Evolutionary conservation across 768 basidiomycete species (phyloP).

Genomic region (Suillus tomentosus): DNA sequence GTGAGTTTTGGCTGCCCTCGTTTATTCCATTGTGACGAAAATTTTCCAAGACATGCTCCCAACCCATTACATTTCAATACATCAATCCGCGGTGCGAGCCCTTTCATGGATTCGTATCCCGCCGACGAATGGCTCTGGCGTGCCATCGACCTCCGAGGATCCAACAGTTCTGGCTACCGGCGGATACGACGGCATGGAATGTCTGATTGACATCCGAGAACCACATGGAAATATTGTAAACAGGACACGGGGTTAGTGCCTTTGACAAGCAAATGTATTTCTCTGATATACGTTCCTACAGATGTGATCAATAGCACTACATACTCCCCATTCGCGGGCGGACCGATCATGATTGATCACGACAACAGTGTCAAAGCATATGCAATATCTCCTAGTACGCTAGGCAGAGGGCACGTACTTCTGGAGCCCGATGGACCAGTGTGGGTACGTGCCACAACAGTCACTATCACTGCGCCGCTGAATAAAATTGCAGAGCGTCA

Average conservation of each 20-base stretch:
- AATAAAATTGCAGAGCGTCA: slow-evolving; percentile 52
- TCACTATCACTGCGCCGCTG: background rate
- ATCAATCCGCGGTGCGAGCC: slow-evolving; percentile 79
- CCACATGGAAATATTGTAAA: slow-evolving; percentile 68
- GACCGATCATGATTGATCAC: slow-evolving; percentile 77
- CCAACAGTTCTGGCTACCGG: slow-evolving; percentile 77
- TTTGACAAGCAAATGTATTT: background rate
- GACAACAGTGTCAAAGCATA: slow-evolving; percentile 81
- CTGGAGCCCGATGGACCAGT: slow-evolving; percentile 78
- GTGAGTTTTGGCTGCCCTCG: slow-evolving; percentile 27
- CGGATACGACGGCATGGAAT: slow-evolving; percentile 79
- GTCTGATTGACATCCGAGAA: slow-evolving; percentile 77
- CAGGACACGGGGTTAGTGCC: slow-evolving; percentile 67
- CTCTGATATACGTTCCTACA: slow-evolving; percentile 28
- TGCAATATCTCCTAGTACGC: slow-evolving; percentile 68
- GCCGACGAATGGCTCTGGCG: slow-evolving; percentile 49
- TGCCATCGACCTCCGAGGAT: slow-evolving; percentile 48
- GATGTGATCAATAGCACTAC: slow-evolving; percentile 71
- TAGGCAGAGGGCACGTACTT: slow-evolving; percentile 71
- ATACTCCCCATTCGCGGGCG: slow-evolving; percentile 69
- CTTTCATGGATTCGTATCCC: slow-evolving; percentile 77
- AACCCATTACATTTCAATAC: slow-evolving; percentile 69
- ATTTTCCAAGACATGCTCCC: slow-evolving; percentile 49
- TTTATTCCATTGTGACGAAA: background rate
- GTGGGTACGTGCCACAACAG: slow-evolving; percentile 61